Conservation (phyloP, 148 eudicot species). For the Amaranthus hypochondriacus region DNA sequence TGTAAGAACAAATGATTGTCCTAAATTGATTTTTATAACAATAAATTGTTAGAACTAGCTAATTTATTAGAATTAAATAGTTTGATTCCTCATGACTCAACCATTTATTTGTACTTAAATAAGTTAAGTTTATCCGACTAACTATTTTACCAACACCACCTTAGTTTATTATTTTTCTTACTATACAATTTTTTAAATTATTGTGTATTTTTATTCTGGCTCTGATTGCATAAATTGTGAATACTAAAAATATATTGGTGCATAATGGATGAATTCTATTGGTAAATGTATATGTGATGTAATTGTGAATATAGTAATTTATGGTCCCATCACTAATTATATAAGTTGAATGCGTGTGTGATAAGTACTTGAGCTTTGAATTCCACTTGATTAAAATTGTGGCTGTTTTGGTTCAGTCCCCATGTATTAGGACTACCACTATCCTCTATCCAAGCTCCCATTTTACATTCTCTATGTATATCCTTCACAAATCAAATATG, state of each 20-base stretch:
- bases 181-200: too few species aligned
- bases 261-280: background rate
- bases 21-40: too few species aligned
- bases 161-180: too few species aligned
- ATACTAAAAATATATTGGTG: background rate
- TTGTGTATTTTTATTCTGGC: too few species aligned
- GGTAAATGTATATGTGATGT: background rate
- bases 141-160: too few species aligned
- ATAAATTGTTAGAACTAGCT: too few species aligned
- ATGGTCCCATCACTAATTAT: background rate
- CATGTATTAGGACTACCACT: conserved; percentile 6
- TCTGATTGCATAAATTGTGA: background rate
- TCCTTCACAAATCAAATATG: background rate
- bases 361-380: conserved; percentile 9
- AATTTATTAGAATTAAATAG: too few species aligned
- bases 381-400: background rate
- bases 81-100: too few species aligned
- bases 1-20: too few species aligned
- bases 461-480: background rate
- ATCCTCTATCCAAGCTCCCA: background rate
- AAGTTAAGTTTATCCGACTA: too few species aligned
- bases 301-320: background rate
- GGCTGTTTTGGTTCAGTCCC: conserved; percentile 8
- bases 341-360: conserved; percentile 3
- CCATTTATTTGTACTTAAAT: too few species aligned